phyloP scores from a whole-genome alignment of 495 filamentous ascomycete species.

The Neurospora sp. region DNA sequence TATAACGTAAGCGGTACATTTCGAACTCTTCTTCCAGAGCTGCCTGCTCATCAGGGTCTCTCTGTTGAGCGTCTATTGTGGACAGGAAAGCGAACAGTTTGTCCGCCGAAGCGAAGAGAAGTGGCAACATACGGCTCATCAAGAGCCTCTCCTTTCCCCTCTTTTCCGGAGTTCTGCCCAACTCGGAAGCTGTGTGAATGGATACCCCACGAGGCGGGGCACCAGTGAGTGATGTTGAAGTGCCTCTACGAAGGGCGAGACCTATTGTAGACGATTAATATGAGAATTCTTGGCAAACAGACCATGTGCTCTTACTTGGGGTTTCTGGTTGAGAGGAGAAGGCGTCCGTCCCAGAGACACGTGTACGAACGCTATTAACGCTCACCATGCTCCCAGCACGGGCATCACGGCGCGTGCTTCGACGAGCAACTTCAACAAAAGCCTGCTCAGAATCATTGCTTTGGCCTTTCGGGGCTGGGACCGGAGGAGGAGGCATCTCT shows the following conservation, averaged over 20 bases:
- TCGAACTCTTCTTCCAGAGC: conserved; percentile 1
- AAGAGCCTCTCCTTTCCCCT: not conserved
- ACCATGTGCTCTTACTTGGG: conserved; percentile 6
- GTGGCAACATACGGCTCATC: conserved; percentile 7
- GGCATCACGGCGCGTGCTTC: conserved; percentile 8
- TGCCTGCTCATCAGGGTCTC: conserved; percentile 5
- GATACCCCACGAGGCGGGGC: not conserved
- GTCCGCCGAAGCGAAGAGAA: conserved; percentile 5
- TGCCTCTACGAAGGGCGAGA: not conserved
- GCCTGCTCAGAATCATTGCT: not conserved
- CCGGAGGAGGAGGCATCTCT: conserved; percentile 17
- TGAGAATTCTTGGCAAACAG: not conserved
- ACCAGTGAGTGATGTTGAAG: not conserved
- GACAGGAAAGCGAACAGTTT: conserved; percentile 12
- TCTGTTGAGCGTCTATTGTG: not conserved
- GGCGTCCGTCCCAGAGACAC: conserved; percentile 1
- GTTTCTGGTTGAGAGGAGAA: conserved; percentile 10
- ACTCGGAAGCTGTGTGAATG: not conserved
- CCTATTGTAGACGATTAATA: not conserved
- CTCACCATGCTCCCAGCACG: conserved; percentile 9
- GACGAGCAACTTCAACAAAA: conserved; percentile 3
- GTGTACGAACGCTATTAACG: conserved; percentile 6
- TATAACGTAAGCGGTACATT: conserved; percentile 5
- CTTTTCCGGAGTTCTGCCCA: conserved; percentile 3
- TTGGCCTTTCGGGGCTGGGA: conserved; percentile 9